phyloP scores from a whole-genome alignment of 305 asterid species.

The Fraxinus ornus region DNA sequence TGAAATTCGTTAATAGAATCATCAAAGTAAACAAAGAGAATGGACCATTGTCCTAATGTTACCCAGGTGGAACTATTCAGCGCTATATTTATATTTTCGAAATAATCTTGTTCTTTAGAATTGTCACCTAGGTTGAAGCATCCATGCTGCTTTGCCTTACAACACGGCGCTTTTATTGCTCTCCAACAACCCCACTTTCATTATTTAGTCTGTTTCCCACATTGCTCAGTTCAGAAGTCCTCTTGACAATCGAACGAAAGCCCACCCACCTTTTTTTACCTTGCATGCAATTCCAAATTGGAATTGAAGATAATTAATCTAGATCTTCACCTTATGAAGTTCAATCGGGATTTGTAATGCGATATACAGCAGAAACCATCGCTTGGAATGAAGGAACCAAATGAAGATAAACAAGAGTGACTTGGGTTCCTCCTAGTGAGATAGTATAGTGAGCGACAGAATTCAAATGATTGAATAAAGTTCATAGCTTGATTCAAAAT shows the following conservation, averaged over 20 bases:
- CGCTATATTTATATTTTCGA: not conserved
- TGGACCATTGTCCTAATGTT: not conserved
- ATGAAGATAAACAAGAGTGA: not conserved
- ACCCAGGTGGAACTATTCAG: not conserved
- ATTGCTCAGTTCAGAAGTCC: not conserved
- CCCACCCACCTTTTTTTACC: not conserved
- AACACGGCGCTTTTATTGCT: not conserved
- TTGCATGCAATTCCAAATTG: not conserved
- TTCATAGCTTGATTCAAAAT: not conserved
- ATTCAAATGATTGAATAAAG: not conserved
- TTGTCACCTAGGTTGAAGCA: not conserved
- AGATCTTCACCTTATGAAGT: not conserved
- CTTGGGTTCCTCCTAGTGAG: not conserved
- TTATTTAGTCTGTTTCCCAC: not conserved
- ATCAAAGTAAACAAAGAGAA: not conserved
- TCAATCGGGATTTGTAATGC: not conserved
- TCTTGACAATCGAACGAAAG: not conserved
- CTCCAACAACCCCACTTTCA: not conserved
- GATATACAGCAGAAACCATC: not conserved
- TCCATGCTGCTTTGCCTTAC: not conserved
- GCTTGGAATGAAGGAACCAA: not conserved
- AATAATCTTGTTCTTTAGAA: not conserved
- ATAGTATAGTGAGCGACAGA: not conserved
- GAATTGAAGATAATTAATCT: not conserved
- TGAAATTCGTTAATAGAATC: not conserved